Evolutionary conservation across 2,329 filamentous ascomycete species (phyloP).

Genomic region (Phaeoacremonium minimum): DNA sequence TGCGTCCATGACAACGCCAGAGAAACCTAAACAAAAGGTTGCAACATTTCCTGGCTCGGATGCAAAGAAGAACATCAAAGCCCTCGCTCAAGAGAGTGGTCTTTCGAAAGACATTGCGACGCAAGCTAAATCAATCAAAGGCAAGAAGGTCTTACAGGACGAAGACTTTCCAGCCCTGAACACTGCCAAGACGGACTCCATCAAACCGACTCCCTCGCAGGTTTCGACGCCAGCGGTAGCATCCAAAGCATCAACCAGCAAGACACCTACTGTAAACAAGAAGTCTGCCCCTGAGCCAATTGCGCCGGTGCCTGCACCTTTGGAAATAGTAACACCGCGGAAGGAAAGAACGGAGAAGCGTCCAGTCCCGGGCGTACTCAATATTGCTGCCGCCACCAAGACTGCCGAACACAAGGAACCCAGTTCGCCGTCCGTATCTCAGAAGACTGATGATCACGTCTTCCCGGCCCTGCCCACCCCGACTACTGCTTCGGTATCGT

Average conservation of each 20-base stretch:
- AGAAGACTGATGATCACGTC: constrained; percentile 30
- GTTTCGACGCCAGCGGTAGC: constrained; percentile 24
- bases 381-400: constrained; percentile 46
- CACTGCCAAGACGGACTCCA: constrained; percentile 30
- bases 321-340: constrained; percentile 1
- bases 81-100: constrained; percentile 38
- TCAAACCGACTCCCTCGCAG: constrained; percentile 19
- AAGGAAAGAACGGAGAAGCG: constrained; percentile 28
- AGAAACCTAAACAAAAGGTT: constrained; percentile 13
- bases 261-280: constrained; percentile 26
- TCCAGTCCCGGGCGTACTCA: constrained; percentile 35
- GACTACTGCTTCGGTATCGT: constrained; percentile 43
- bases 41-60: constrained; percentile 11
- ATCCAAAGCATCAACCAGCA: constrained; percentile 27
- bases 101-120: constrained; percentile 40
- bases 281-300: constrained; percentile 18
- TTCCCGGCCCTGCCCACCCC: constrained; percentile 49
- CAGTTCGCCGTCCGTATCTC: constrained; percentile 22
- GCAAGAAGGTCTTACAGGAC: constrained; percentile 41
- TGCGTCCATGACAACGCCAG: constrained; percentile 13
- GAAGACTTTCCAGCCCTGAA: constrained; percentile 61
- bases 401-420: constrained; percentile 19
- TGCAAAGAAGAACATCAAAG: constrained; percentile 29
- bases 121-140: constrained; percentile 25
- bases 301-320: constrained; percentile 6